These are phyloP conservation scores for Plasmodium sp. DNA, from an alignment of 169 alveolate genomes.

Conservation along the genomic window DNA sequence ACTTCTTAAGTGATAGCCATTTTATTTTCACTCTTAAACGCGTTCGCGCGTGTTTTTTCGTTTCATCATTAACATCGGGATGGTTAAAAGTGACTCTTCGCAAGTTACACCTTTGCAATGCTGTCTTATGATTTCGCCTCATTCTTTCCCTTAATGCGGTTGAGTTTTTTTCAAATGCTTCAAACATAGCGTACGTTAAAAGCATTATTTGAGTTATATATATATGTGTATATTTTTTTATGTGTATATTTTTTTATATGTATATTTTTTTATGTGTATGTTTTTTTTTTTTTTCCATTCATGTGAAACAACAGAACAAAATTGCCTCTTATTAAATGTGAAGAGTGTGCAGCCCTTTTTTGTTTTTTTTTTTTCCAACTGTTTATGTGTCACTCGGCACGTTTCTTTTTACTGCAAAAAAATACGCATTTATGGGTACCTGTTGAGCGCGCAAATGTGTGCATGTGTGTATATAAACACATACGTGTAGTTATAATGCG, in stretches of 20 bases:
- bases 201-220: conserved; percentile 6
- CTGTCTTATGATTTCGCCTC: neutral
- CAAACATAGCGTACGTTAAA: neutral
- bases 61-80: neutral
- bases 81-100: neutral
- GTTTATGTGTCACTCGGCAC: neutral
- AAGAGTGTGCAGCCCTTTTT: neutral
- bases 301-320: conserved; percentile 17
- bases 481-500: neutral
- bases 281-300: neutral
- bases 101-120: neutral
- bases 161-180: neutral
- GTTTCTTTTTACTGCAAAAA: neutral
- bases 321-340: conserved; percentile 1
- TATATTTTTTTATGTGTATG: neutral
- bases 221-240: neutral
- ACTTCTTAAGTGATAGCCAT: neutral
- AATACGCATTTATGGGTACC: neutral
- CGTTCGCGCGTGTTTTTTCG: neutral
- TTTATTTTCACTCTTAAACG: neutral
- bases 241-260: neutral
- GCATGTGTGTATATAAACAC: conserved; percentile 2
- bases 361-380: conserved; percentile 8
- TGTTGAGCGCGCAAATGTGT: neutral
- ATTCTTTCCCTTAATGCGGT: neutral